Percentiles rank a stretch among this genome's conserved stretches.
Conservation (phyloP, 1,284 basidiomycete species). For the Taiwanofungus camphoratus region DNA sequence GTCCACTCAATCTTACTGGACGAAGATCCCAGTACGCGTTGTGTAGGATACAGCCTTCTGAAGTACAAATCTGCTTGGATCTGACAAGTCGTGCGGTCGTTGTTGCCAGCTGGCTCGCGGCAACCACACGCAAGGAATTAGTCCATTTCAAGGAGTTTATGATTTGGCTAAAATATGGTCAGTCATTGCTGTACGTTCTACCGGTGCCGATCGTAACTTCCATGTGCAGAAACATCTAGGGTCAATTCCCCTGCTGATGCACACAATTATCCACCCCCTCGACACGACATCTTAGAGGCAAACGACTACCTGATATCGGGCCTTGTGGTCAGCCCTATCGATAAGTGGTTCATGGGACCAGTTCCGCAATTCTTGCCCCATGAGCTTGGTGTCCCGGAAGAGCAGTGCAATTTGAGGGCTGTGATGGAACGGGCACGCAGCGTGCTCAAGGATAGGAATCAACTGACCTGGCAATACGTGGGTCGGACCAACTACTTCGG, state of each 20-base stretch:
- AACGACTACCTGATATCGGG: conserved; percentile 73
- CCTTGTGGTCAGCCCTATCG: conserved; percentile 60
- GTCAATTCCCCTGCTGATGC: conserved; percentile 27
- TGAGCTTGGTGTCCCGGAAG: conserved; percentile 43
- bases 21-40: conserved; percentile 29
- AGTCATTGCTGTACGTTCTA: conserved; percentile 17
- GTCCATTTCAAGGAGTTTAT: conserved; percentile 72
- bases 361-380: conserved; percentile 49
- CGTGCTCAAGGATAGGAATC: conserved; percentile 38
- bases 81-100: conserved; percentile 52
- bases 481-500: conserved; percentile 7
- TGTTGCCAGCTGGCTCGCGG: conserved; percentile 61
- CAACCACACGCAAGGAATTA: conserved; percentile 59
- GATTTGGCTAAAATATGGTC: conserved; percentile 71
- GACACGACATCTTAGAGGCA: conserved; percentile 74
- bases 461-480: conserved; percentile 23
- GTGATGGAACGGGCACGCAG: conserved; percentile 42
- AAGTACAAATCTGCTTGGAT: conserved; percentile 47
- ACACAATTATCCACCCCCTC: conserved; percentile 44
- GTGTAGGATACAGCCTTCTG: conserved; percentile 47
- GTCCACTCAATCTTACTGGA: conserved; percentile 4
- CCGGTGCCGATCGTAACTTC: background rate
- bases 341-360: conserved; percentile 71
- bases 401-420: conserved; percentile 12
- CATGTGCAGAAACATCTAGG: conserved; percentile 22